Conservation (phyloP, 768 basidiomycete species). For the Tulasnella sp. region DNA sequence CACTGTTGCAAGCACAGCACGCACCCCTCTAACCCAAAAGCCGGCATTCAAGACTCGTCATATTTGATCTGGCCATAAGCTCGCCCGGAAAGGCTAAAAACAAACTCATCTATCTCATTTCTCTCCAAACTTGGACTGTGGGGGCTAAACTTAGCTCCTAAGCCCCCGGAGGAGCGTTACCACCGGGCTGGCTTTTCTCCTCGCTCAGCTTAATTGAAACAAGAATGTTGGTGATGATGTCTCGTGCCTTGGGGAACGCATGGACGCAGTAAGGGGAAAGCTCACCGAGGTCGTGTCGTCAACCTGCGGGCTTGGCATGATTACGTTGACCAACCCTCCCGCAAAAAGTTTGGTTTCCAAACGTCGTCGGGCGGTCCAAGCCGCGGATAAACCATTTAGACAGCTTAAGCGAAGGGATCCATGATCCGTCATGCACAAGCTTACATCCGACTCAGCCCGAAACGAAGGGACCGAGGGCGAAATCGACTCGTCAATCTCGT, state of each 20-base stretch:
- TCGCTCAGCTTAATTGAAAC: too few relatives aligned
- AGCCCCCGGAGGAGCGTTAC: too few relatives aligned
- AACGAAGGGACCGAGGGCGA: not conserved
- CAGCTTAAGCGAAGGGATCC: not conserved
- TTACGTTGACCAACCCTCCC: too few relatives aligned
- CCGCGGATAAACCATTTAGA: not conserved
- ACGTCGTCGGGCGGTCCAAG: not conserved
- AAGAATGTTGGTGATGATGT: too few relatives aligned
- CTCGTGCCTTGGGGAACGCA: not conserved
- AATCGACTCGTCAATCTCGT: not conserved
- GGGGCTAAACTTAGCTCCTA: not conserved
- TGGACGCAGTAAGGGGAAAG: not conserved
- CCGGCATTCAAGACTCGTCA: not conserved
- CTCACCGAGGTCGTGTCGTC: not conserved
- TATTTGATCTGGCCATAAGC: not conserved
- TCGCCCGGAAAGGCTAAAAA: too few relatives aligned
- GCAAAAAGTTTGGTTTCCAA: not conserved
- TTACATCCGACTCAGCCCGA: conserved; percentile 3
- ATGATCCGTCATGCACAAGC: not conserved
- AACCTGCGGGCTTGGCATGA: too few relatives aligned
- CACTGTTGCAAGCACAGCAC: too few relatives aligned
- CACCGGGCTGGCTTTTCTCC: too few relatives aligned
- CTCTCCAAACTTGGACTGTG: not conserved
- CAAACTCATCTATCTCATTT: not conserved
- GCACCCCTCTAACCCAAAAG: not conserved